These are phyloP conservation scores for Trametes gibbosa DNA, from an alignment of 768 basidiomycete species.

Conservation along the genomic window DNA sequence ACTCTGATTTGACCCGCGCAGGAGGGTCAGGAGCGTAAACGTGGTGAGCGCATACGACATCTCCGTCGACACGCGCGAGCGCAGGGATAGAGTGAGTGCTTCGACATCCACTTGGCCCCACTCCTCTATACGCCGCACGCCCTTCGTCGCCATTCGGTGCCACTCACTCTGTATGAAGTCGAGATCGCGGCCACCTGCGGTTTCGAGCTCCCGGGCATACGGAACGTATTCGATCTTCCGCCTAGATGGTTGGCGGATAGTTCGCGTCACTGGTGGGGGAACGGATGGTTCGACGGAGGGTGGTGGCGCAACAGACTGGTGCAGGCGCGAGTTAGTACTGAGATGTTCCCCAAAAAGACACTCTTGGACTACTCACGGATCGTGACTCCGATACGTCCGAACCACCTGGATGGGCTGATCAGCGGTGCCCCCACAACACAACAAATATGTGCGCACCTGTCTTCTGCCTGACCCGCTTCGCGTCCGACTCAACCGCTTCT, in stretches of 20 bases:
- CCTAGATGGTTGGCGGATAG: constrained; percentile 37
- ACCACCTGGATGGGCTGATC: constrained; percentile 19
- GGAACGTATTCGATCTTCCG: constrained; percentile 90
- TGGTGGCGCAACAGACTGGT: constrained; percentile 24
- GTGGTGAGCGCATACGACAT: constrained; percentile 89
- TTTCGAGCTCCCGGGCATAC: constrained; percentile 69
- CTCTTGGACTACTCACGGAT: constrained; percentile 1
- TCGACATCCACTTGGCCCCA: constrained; percentile 92
- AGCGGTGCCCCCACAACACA: not conserved
- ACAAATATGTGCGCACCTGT: constrained; percentile 49
- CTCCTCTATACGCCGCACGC: constrained; percentile 72
- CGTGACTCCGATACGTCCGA: constrained; percentile 30
- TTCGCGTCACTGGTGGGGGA: constrained; percentile 10
- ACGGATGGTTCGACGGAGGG: constrained; percentile 2
- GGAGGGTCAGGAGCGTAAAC: constrained; percentile 75
- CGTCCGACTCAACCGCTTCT: constrained; percentile 54
- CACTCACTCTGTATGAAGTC: constrained; percentile 63
- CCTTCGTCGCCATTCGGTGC: constrained; percentile 47
- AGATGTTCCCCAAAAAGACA: not conserved
- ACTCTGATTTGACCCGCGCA: constrained; percentile 47
- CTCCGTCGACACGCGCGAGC: constrained; percentile 80
- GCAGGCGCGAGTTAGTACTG: not conserved
- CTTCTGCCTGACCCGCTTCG: constrained; percentile 70
- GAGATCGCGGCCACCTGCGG: constrained; percentile 80
- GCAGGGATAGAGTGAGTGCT: constrained; percentile 88